Percentiles rank a stretch among this genome's conserved stretches.
Evolutionary conservation across 192 early-diverging fungal genomes (phyloP).

Genomic region (Glomus cerebriforme): DNA sequence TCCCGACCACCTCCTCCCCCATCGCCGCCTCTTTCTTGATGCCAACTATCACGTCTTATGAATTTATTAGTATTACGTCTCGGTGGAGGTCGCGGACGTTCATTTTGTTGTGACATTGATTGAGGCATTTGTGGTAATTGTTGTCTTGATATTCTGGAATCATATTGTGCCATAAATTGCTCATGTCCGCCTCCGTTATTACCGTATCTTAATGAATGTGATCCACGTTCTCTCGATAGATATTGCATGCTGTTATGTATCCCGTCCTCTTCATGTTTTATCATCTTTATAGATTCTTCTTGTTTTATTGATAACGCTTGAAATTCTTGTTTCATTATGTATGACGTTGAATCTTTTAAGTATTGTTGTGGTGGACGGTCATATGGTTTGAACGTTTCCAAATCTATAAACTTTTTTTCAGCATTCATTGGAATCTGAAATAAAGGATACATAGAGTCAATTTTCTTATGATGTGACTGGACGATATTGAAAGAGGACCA

Average conservation of each 20-base stretch:
- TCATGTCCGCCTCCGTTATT: background rate
- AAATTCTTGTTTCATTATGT: background rate
- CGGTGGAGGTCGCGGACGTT: background rate
- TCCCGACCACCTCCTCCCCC: background rate
- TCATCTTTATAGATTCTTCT: background rate
- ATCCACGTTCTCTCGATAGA: background rate
- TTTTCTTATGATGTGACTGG: background rate
- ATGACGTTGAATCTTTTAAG: background rate
- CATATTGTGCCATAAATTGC: background rate
- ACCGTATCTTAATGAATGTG: background rate
- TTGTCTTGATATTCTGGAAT: background rate
- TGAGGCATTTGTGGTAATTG: background rate
- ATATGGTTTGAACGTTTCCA: slow-evolving; percentile 1
- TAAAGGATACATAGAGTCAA: background rate
- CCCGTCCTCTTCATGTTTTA: background rate
- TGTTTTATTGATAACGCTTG: background rate
- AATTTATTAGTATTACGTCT: background rate
- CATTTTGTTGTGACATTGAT: background rate
- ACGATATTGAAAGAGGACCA: too few species aligned
- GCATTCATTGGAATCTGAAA: background rate
- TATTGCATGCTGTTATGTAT: background rate
- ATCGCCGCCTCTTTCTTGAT: background rate
- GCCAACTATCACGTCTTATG: slow-evolving; percentile 10
- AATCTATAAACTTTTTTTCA: background rate
- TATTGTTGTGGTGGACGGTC: background rate